Percentiles rank a stretch among this genome's conserved stretches.
Evolutionary conservation across 768 basidiomycete species (phyloP).

Genomic region (Cubamyces sp.): DNA sequence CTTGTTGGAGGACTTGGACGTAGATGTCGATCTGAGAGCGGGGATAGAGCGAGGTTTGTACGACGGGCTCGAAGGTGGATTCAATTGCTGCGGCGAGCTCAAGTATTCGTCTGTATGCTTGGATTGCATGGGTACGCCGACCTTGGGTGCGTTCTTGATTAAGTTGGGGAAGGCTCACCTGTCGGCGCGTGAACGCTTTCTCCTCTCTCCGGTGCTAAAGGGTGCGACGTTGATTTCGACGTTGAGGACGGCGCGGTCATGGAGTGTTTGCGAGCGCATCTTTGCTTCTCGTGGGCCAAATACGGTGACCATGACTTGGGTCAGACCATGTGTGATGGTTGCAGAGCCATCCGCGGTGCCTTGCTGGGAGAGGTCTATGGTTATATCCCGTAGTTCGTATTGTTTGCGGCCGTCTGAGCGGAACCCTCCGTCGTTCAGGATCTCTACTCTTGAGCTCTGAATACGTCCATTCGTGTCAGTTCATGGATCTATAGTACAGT

Average conservation of each 20-base stretch:
- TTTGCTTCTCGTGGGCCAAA: constrained; percentile 93
- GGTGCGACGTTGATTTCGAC: constrained; percentile 88
- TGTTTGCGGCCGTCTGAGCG: constrained; percentile 94
- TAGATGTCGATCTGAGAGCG: constrained; percentile 92
- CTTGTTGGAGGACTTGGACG: constrained; percentile 91
- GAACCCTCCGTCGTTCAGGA: constrained; percentile 83
- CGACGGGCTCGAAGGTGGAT: constrained; percentile 94
- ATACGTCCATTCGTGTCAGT: not conserved
- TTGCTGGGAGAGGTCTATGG: constrained; percentile 75
- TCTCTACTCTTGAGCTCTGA: constrained; percentile 63
- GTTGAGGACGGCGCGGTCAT: constrained; percentile 87
- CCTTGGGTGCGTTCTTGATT: not conserved
- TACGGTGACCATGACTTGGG: constrained; percentile 84
- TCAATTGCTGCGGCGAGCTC: constrained; percentile 88
- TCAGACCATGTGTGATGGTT: constrained; percentile 84
- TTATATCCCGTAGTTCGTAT: constrained; percentile 83
- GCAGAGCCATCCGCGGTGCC: constrained; percentile 87
- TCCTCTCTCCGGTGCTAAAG: constrained; percentile 83
- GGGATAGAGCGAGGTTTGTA: constrained; percentile 89
- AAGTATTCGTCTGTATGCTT: constrained; percentile 66
- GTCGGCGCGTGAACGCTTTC: constrained; percentile 79
- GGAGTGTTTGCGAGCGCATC: constrained; percentile 75
- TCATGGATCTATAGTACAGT: not conserved
- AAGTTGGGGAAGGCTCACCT: constrained; percentile 64
- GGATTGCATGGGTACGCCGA: not conserved